Evolutionary conservation across 108 stramenopile genomes (phyloP), one percentile per base, ranked within the genome.

Genomic region (Cyclotella cryptica): DNA sequence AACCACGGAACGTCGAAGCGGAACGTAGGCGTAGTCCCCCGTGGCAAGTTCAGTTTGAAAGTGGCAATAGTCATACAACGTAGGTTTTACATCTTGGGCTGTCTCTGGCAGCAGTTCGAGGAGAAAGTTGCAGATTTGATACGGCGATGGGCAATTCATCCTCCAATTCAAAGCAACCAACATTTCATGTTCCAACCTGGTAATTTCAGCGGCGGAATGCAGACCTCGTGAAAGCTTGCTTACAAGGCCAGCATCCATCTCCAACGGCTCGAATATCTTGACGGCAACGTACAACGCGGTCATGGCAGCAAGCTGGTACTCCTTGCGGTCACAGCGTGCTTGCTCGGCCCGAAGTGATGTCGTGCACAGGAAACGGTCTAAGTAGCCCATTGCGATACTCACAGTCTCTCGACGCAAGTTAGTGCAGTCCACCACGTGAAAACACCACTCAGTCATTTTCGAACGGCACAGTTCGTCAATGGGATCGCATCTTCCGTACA

Each of bases 191-290:
- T 94, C 93, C 84, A 86, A 87, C 7, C 75, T 66, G 30, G 82
- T 84, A 70, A 94, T 90, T 58, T 94, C 93, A 73, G 86, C 85
- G 71, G 88, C 83, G 9, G 86, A 83, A 66, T 90, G 89, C 29
- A 86, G 77, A 14, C 91, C 91, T 52, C 91, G 81, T 65, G 88
- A 87, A 3, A 94, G 81, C 69, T 84, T 89, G 13, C 87, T 88
- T 49, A 92, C 53, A n/a, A 92, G 77, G 22, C 75, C 79, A 12
- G 89, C 88, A 63, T 94, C 93, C 86, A 94, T 88, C 62, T 86
- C 91, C 19, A 92, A 55, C 15, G 84, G 88, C 72, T 88, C 88
- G 63, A 83, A 84, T 27, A 88, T 76, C 69, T 90, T 90, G 55
- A 87, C 85, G 17, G 87, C 86, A 44, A 83, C 84, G 79, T 88